These are phyloP conservation scores for Pythium oligandrum DNA, from an alignment of 352 stramenopile species.

Conservation along the genomic window DNA sequence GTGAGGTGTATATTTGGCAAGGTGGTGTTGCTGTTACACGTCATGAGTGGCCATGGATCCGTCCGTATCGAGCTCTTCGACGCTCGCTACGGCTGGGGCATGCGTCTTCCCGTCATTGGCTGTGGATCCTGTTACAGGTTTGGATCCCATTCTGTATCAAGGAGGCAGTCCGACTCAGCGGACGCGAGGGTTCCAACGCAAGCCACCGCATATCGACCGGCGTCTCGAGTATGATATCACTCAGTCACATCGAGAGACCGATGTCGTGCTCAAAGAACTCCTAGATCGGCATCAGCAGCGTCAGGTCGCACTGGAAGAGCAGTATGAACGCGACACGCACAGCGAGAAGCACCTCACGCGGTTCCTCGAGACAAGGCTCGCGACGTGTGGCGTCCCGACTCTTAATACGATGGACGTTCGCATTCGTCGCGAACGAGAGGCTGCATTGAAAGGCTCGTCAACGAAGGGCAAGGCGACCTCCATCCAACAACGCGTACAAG, in stretches of 20 bases:
- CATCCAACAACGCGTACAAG: slow-evolving; percentile 19
- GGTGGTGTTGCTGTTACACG: neutral
- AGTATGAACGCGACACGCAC: slow-evolving; percentile 31
- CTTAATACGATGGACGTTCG: slow-evolving; percentile 59
- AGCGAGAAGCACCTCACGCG: slow-evolving; percentile 35
- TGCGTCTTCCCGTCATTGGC: slow-evolving; percentile 21
- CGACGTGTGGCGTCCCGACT: slow-evolving; percentile 53
- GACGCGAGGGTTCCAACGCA: slow-evolving; percentile 37
- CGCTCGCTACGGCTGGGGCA: neutral
- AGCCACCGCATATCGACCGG: slow-evolving; percentile 53
- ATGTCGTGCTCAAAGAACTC: slow-evolving; percentile 40
- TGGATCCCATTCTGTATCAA: slow-evolving; percentile 49
- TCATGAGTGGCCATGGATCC: too few relatives aligned
- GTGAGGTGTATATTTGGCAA: neutral
- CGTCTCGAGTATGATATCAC: slow-evolving; percentile 38
- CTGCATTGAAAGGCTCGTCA: slow-evolving; percentile 15
- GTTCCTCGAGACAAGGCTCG: slow-evolving; percentile 59
- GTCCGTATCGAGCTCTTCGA: neutral
- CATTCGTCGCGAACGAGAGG: slow-evolving; percentile 39
- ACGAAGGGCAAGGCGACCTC: slow-evolving; percentile 11
- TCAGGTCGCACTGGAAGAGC: slow-evolving; percentile 51
- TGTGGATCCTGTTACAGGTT: slow-evolving; percentile 23
- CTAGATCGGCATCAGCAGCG: slow-evolving; percentile 42
- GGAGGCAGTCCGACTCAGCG: slow-evolving; percentile 1
- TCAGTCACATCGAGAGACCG: slow-evolving; percentile 40